Evolutionary conservation across 805 yeast species (phyloP).

Genomic region (Candida hispaniensis): DNA sequence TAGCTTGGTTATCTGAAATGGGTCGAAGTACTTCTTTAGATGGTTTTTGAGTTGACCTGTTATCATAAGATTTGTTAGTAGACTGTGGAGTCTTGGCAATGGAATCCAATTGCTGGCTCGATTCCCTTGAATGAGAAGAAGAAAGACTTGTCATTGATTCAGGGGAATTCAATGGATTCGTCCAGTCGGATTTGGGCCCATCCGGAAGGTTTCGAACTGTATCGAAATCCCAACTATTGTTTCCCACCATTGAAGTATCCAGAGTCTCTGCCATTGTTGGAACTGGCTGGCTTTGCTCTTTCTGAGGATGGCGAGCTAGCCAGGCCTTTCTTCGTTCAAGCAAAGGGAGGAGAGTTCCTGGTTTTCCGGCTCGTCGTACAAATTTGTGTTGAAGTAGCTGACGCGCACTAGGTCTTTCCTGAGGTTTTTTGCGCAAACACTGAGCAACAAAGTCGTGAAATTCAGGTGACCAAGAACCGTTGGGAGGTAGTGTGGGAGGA

Average conservation of each 20-base stretch:
- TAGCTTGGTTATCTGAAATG: conserved; percentile 3
- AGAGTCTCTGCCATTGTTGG: conserved; percentile 10
- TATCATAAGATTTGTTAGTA: conserved; percentile 2
- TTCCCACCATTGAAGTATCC: conserved; percentile 19
- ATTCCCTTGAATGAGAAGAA: too few relatives aligned
- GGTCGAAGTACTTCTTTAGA: conserved; percentile 2
- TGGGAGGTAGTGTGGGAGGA: conserved; percentile 41
- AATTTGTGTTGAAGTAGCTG: conserved; percentile 46
- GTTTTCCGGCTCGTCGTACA: conserved; percentile 11
- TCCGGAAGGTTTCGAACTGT: conserved; percentile 21
- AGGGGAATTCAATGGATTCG: conserved; percentile 4
- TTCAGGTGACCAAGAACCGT: conserved; percentile 34
- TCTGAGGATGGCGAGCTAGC: conserved; percentile 9
- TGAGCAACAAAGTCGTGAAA: conserved; percentile 45
- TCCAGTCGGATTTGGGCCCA: not conserved
- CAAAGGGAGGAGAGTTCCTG: conserved; percentile 1
- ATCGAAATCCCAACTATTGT: conserved; percentile 33
- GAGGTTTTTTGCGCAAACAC: conserved; percentile 62
- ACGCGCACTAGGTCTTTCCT: conserved; percentile 49
- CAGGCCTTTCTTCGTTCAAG: conserved; percentile 7
- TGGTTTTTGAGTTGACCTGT: conserved; percentile 7
- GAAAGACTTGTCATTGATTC: too few relatives aligned
- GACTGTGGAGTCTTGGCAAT: conserved; percentile 2
- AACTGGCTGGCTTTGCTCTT: conserved; percentile 16
- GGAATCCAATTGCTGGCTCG: too few relatives aligned